Percentiles rank a stretch among this genome's conserved stretches.
phyloP scores from a whole-genome alignment of 2,329 filamentous ascomycete species.

The Aspergillus quadricinctus region DNA sequence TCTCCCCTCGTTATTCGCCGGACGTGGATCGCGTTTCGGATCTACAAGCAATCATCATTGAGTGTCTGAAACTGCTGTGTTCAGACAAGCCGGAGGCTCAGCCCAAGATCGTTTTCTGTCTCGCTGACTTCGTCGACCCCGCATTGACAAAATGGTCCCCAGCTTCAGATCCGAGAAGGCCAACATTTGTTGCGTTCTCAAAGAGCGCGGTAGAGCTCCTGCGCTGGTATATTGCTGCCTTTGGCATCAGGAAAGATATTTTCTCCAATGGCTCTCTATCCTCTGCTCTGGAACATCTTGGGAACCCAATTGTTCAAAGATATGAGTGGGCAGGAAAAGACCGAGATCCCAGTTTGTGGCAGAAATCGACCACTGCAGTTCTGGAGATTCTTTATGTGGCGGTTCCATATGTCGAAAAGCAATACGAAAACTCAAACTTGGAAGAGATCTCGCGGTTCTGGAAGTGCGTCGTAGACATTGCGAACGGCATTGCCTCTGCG shows the following conservation, averaged over 20 bases:
- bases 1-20: slow-evolving; percentile 35
- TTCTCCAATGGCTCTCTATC: slow-evolving; percentile 65
- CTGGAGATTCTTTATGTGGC: slow-evolving; percentile 65
- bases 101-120: slow-evolving; percentile 34
- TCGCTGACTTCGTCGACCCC: slow-evolving; percentile 67
- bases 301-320: slow-evolving; percentile 69
- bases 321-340: slow-evolving; percentile 72
- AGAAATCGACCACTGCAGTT: slow-evolving; percentile 67
- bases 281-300: slow-evolving; percentile 62
- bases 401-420: slow-evolving; percentile 56
- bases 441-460: slow-evolving; percentile 59
- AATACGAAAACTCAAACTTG: slow-evolving; percentile 25
- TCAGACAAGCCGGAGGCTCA: slow-evolving; percentile 35
- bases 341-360: slow-evolving; percentile 71
- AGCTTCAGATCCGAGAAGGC: slow-evolving; percentile 46
- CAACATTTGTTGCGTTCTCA: slow-evolving; percentile 85
- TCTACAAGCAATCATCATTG: slow-evolving; percentile 32
- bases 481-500: slow-evolving; percentile 65
- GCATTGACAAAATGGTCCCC: slow-evolving; percentile 41
- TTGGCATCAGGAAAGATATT: slow-evolving; percentile 57
- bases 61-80: slow-evolving; percentile 34
- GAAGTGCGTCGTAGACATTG: slow-evolving; percentile 61
- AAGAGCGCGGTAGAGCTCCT: slow-evolving; percentile 74
- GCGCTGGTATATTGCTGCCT: slow-evolving; percentile 37
- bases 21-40: slow-evolving; percentile 37